Evolutionary conservation across 176 grass and related monocot genomes (phyloP).

Genomic region (Tillandsia fasciculata): DNA sequence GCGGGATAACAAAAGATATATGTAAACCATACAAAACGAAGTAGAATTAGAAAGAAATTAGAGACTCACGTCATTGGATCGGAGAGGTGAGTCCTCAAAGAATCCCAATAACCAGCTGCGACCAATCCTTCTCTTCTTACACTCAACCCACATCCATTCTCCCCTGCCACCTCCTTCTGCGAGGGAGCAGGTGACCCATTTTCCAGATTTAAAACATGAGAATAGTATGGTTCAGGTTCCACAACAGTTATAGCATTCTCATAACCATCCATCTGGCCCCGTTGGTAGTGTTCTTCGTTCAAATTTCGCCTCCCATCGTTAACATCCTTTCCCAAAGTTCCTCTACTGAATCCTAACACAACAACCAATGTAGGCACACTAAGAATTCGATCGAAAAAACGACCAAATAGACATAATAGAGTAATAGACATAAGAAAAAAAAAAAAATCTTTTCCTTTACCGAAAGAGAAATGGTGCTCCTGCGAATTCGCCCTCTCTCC

Average conservation of each 20-base stretch:
- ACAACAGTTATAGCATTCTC: conserved; percentile 7
- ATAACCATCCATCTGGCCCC: conserved; percentile 4
- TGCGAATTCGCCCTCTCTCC: conserved; percentile 8
- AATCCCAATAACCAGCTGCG: conserved; percentile 44
- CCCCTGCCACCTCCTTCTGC: conserved; percentile 29
- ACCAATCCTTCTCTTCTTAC: conserved; percentile 44
- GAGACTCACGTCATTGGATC: conserved; percentile 56
- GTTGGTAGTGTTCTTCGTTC: conserved; percentile 23
- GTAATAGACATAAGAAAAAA: background rate
- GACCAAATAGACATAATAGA: background rate
- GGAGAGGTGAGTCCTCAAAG: conserved; percentile 45
- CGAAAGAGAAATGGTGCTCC: conserved; percentile 21
- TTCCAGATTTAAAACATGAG: background rate
- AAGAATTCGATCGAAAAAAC: conserved; percentile 12
- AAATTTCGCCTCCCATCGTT: conserved; percentile 2
- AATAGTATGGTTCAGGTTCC: conserved; percentile 18
- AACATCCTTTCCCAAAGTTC: conserved; percentile 16
- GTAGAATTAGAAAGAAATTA: background rate
- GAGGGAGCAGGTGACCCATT: conserved; percentile 17
- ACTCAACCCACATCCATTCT: conserved; percentile 43
- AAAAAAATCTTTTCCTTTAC: conserved; percentile 4
- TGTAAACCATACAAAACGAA: background rate
- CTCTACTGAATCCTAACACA: conserved; percentile 4
- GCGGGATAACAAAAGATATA: no score
- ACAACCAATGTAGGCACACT: conserved; percentile 1